Evolutionary conservation across 225 moss, liverwort and hornwort species (phyloP).

Genomic region (Pseudoscleropodium purum): DNA sequence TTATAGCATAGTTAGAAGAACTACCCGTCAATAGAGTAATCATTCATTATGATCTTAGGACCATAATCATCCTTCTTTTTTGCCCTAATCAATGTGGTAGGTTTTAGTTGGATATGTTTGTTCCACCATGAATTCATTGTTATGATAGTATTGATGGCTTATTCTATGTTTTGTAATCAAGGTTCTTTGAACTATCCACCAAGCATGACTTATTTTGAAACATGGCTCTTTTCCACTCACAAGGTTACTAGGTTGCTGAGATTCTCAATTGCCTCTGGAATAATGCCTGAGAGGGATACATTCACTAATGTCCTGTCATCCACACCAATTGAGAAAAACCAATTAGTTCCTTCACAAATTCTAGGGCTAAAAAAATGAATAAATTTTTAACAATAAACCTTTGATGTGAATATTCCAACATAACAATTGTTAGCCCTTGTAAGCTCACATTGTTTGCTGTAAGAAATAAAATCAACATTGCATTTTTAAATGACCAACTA

Average conservation of each 20-base stretch:
- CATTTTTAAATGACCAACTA: not conserved
- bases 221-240: not conserved
- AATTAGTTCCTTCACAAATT: not conserved
- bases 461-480: too few species aligned
- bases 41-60: not conserved
- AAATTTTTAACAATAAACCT: too few species aligned
- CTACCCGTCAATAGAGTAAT: too few species aligned
- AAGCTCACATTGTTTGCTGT: too few species aligned
- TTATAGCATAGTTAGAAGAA: not conserved
- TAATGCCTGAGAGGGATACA: not conserved
- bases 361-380: not conserved
- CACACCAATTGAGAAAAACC: not conserved
- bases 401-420: too few species aligned
- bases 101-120: not conserved
- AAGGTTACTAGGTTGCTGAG: conserved; percentile 22
- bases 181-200: not conserved
- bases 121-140: not conserved
- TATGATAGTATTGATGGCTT: not conserved
- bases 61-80: not conserved
- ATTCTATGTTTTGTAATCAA: not conserved
- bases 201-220: not conserved
- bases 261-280: conserved; percentile 10
- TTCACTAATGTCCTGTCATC: not conserved
- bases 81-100: too few species aligned
- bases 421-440: not conserved